These are phyloP conservation scores for Apiotrichum akiyoshidainum DNA, from an alignment of 1,284 basidiomycete species.

Conservation along the genomic window DNA sequence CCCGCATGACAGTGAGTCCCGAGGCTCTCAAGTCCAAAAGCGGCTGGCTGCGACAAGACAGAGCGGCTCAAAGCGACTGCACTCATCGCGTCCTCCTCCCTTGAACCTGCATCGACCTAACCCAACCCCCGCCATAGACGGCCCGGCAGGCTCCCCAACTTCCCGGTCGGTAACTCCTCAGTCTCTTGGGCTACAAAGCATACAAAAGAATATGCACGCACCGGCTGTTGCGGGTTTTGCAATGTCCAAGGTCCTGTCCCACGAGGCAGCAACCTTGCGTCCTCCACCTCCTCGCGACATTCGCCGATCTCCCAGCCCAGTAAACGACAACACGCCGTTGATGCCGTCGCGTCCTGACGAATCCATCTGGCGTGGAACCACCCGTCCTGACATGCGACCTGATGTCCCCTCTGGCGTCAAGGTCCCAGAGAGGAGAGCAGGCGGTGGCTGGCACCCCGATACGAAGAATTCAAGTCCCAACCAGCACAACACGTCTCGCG, in stretches of 20 bases:
- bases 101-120: constrained; percentile 20
- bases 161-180: constrained; percentile 10
- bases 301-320: constrained; percentile 38
- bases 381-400: constrained; percentile 1
- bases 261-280: constrained; percentile 15
- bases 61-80: constrained; percentile 21
- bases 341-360: background rate
- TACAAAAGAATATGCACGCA: background rate
- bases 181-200: constrained; percentile 15
- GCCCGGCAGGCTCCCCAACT: constrained; percentile 1
- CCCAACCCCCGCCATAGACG: background rate
- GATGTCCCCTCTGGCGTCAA: background rate
- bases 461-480: background rate
- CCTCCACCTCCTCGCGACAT: constrained; percentile 34
- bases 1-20: constrained; percentile 2
- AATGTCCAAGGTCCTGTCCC: background rate
- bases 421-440: constrained; percentile 2
- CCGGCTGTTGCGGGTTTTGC: background rate
- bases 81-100: constrained; percentile 25
- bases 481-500: background rate
- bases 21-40: constrained; percentile 16
- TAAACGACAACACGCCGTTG: constrained; percentile 16
- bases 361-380: background rate
- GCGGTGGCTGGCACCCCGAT: constrained; percentile 1
- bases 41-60: constrained; percentile 10